A percentile compares a stretch with the other conserved stretches of the same genome.
Conservation (phyloP, 2,329 filamentous ascomycete species). For the Diplocarpon rosae region DNA sequence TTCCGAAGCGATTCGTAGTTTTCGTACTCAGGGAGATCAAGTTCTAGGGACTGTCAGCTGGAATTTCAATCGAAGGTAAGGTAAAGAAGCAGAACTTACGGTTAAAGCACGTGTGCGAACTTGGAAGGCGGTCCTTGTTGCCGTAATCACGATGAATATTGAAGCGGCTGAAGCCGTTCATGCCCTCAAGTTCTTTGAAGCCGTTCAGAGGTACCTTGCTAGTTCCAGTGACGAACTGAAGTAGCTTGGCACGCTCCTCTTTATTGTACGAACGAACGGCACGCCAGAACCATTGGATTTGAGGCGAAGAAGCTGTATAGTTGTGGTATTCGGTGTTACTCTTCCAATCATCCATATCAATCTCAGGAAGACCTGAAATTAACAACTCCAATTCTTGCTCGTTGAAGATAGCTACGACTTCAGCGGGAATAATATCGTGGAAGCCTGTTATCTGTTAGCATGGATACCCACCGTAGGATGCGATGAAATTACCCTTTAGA, state of each 20-base stretch:
- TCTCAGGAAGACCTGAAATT: slow-evolving; percentile 93
- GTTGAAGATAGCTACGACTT: slow-evolving; percentile 94
- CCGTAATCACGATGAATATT: slow-evolving; percentile 98
- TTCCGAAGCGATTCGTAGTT: slow-evolving; percentile 83
- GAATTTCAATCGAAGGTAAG: no score
- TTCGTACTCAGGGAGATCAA: slow-evolving; percentile 96
- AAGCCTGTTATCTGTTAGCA: slow-evolving; percentile 50
- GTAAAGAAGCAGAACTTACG: slow-evolving; percentile 51
- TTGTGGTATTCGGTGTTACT: slow-evolving; percentile 98
- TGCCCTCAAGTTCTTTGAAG: slow-evolving; percentile 97
- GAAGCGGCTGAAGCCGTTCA: slow-evolving; percentile 97
- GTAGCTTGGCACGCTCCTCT: slow-evolving; percentile 91
- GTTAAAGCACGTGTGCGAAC: slow-evolving; percentile 98
- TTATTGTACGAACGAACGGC: slow-evolving; percentile 96
- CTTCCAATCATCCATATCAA: slow-evolving; percentile 98
- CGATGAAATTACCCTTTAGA: slow-evolving; percentile 53
- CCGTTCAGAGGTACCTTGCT: slow-evolving; percentile 97
- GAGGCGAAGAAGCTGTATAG: slow-evolving; percentile 84
- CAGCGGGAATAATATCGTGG: slow-evolving; percentile 93
- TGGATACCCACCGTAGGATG: background rate
- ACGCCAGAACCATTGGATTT: slow-evolving; percentile 99
- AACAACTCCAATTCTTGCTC: slow-evolving; percentile 94
- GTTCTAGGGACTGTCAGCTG: slow-evolving; percentile 47
- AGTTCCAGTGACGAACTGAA: slow-evolving; percentile 97
- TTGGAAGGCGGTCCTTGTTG: slow-evolving; percentile 88